phyloP scores from a whole-genome alignment of 768 basidiomycete genomes.

The Rhizopogon rudus region DNA sequence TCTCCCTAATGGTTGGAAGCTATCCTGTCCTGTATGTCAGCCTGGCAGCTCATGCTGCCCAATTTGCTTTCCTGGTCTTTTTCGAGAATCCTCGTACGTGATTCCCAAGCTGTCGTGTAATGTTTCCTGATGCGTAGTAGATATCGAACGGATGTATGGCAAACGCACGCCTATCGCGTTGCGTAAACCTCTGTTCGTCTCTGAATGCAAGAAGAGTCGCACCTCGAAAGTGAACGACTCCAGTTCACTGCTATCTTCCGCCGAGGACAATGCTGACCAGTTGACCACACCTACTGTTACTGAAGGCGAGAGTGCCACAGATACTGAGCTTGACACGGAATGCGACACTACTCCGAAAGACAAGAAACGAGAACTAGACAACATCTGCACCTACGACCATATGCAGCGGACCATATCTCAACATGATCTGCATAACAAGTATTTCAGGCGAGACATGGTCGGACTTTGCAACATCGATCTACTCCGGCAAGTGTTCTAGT shows the following conservation, averaged over 20 bases:
- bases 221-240: conserved; percentile 8
- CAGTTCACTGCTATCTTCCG: conserved; percentile 9
- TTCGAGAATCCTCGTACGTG: conserved; percentile 96
- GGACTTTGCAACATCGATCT: conserved; percentile 79
- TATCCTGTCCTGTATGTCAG: conserved; percentile 91
- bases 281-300: conserved; percentile 58
- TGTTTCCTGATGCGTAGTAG: conserved; percentile 32
- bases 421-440: conserved; percentile 86
- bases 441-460: conserved; percentile 86
- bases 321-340: conserved; percentile 65
- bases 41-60: conserved; percentile 90
- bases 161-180: conserved; percentile 86
- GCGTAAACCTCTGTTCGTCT: conserved; percentile 57
- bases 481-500: conserved; percentile 53
- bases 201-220: conserved; percentile 9
- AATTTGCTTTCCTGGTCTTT: conserved; percentile 92
- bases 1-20: conserved; percentile 86
- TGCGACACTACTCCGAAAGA: conserved; percentile 31
- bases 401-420: conserved; percentile 48
- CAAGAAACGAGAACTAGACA: background rate
- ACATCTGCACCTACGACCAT: background rate
- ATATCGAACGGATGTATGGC: conserved; percentile 93
- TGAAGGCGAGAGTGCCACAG: conserved; percentile 70
- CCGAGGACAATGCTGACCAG: conserved; percentile 22
- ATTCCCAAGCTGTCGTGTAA: background rate